phyloP scores from a whole-genome alignment of 2,329 filamentous ascomycete genomes.

The Huntiella abstrusa region DNA sequence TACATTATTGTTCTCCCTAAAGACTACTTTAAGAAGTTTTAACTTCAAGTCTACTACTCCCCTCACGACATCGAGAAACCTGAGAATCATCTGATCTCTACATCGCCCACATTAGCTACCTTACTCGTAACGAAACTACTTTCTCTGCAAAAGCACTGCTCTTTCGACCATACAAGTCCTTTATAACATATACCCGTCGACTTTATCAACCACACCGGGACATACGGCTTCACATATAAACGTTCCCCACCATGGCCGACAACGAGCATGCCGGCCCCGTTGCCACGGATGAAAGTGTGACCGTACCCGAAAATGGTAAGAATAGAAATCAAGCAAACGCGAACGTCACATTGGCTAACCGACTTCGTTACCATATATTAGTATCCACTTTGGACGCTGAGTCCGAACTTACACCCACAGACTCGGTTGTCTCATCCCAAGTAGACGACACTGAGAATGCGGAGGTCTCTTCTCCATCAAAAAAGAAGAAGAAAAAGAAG shows the following conservation, averaged over 20 bases:
- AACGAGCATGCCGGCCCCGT: neutral
- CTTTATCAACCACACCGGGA: too few species aligned
- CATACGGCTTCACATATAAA: too few species aligned
- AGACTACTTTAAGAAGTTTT: too few species aligned
- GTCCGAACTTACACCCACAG: neutral
- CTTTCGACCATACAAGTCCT: too few species aligned
- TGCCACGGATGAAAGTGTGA: neutral
- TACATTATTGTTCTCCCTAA: too few species aligned
- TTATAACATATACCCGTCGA: too few species aligned
- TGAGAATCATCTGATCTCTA: neutral
- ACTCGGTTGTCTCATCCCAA: neutral
- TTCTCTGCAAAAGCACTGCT: too few species aligned
- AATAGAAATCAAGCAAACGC: neutral
- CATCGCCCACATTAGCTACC: neutral
- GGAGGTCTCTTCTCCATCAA: neutral
- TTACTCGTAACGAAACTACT: neutral
- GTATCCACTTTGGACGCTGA: neutral
- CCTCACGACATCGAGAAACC: neutral
- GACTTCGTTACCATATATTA: constrained; percentile 4
- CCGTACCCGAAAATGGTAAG: neutral
- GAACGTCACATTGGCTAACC: neutral
- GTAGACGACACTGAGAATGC: neutral
- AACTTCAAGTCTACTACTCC: neutral
- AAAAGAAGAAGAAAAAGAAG: constrained; percentile 9
- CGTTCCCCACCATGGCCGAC: neutral